Evolutionary conservation across 2,329 filamentous ascomycete genomes (phyloP), one percentile per base, ranked within the genome.

Genomic region (Hymenoscyphus fraxineus): DNA sequence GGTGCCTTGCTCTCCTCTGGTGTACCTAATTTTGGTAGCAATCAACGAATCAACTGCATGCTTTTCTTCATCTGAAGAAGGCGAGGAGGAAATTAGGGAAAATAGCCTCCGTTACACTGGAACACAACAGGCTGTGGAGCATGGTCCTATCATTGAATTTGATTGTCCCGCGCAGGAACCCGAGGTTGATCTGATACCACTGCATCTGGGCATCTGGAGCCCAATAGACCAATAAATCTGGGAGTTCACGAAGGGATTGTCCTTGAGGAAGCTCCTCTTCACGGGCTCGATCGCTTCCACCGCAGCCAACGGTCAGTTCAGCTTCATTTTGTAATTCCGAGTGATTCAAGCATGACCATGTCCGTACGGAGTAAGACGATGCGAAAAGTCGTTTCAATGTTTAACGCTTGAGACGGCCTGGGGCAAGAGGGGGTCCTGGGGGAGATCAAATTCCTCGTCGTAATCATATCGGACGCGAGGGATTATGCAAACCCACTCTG

Each of bases 371-470:
- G n/a, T 55, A 32, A 57, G 31, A 47, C 19, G n/a, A 27, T 57
- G 35, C 63, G 58, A 27, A 55, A 54, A 60, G 51, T 55, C 51
- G 67, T 69, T 71, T 71, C 66, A 66, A 66, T 66, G 59, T 35
- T 35, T 22, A 51, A 51, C 65, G 67, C 68, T 68, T 71, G 65
- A 71, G 54, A 67, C 66, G 22, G 9, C n/a, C 44, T 51, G 44
- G 44, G 44, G 19, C 19, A 27, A 22, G 10, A 22, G 4, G 35
- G 9, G 32, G n/a, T n/a, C 32, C 32, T 35, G 32, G 60, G 6
- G 66, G 67, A 68, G 64, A 71, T 69, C 68, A 68, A 55, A 65
- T 66, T 54, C 41, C 62, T 56, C 12, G 60, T 63, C n/a, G 41
- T 60, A 44, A 39, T 57, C 58, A 51, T 59, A 40, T 19, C 51